phyloP scores from a whole-genome alignment of 192 early-diverging fungal species.

The Backusella macrospora region DNA sequence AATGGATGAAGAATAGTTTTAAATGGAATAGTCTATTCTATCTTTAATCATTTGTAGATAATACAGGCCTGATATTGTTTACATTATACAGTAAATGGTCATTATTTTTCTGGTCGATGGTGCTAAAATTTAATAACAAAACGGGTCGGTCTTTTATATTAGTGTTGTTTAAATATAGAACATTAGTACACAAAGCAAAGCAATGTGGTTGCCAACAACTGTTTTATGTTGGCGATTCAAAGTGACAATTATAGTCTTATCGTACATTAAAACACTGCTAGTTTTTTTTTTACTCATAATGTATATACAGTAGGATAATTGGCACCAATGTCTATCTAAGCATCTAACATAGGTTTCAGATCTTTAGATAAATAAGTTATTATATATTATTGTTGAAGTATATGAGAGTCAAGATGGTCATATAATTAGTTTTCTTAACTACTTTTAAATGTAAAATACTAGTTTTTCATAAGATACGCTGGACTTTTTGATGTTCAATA shows the following conservation, averaged over 20 bases:
- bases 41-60: conserved; percentile 2
- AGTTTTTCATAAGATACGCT: too few species aligned
- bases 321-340: not conserved
- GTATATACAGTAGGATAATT: not conserved
- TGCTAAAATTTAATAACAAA: conserved; percentile 11
- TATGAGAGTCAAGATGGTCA: too few species aligned
- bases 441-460: too few species aligned
- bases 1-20: not conserved
- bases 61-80: not conserved
- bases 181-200: not conserved
- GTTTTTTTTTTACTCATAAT: not conserved
- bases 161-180: conserved; percentile 15
- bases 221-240: not conserved
- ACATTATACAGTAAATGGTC: not conserved
- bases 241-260: not conserved
- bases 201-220: too few species aligned
- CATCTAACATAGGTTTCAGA: not conserved
- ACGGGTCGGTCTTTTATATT: not conserved
- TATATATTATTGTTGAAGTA: too few species aligned
- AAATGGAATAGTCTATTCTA: not conserved
- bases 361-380: too few species aligned
- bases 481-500: not conserved
- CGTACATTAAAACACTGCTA: not conserved
- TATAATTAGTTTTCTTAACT: too few species aligned
- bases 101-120: not conserved